Base-by-base conservation (phyloP, 495 filamentous ascomycete species). In the Hypoxylon perforatum region DNA sequence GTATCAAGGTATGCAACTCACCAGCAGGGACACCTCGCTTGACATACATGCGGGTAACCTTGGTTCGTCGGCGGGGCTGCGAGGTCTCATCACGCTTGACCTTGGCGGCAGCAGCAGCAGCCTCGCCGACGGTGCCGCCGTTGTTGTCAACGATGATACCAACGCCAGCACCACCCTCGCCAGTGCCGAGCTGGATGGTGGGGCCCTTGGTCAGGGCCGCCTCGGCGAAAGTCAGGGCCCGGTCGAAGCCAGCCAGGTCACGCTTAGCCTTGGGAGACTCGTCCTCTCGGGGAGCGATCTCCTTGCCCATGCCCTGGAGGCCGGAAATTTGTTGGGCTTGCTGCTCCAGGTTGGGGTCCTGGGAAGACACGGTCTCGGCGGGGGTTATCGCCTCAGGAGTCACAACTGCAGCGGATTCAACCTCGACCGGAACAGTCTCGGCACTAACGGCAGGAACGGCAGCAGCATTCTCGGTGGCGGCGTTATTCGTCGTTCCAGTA, bases 11-110 rank as follows among this genome's bases (percentile, higher is more conserved):
- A 15, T 48, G 52, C 48, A 48, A 77, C 80, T 77, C 65, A 82
- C 79, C 69, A 36, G 74, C 75, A 19, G 80, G 79, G 30, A 79
- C 72, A 21, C 81, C 81, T 11, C 80, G 73, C 64, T 78, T 72
- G 51, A 84, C 76, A 47, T 77, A 82, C 80, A 84, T 82, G 47
- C 78, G 82, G 11, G 81, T 84, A 28, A 84, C 80, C 63, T 77
- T 81, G 17, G 80, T 76, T 10, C 76, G 76, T 14, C 74, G 74
- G 42, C 65, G 60, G 10, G 62, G 60, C 7, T 75, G 74, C 30
- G 77, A 54, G 22, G 65, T 51, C n/a, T 76, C 73, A 42, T 75
- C 70, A 19, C 74, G 73, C 72, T 77, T 78, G 22, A 7, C 7
- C 25, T 28, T 28, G 25, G 25, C 25, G 7, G 55, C 62, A 1